Evolutionary conservation across 345 rosid species (phyloP), one percentile per base, ranked within the genome.

Genomic region (Balakata baccata): DNA sequence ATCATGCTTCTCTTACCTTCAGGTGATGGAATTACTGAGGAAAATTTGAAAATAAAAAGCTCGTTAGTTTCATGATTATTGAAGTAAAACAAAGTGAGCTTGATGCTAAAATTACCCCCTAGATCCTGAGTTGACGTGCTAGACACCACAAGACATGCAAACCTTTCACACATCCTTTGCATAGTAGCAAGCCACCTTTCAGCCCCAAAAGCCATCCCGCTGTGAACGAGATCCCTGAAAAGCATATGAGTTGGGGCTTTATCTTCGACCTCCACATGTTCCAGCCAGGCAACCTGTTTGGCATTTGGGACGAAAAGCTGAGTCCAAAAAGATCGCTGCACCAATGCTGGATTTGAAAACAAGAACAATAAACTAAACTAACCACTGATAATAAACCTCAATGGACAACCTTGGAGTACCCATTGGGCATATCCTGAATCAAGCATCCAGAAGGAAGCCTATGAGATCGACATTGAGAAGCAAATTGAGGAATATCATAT

Each of bases 1-100:
- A 95, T 95, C 97, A 92, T 86, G 86, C 97, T 89, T 80, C 88
- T 82, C 84, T 92, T 95, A 63, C 98, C 99, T 37, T 92, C 99
- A 0, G 88, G 85, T 0, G 91, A 87, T 37, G 98, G 94, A 80
- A 89, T 85, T 68, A 87, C 98, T 94, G 87, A 43, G 80, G 73
- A 63, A 68, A 16, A 16, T 62, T 14, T 29, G 7, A 39, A 14
- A 18, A 5, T 10, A 38, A 20, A 20, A 10, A 49, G 2, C 3
- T 38, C 45, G 58, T 62, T 69, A 56, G 23, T 20, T 41, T 38
- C 66, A 17, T 3, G 8, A 58, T 22, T 37, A 4, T 16, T 34
- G 13, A 77, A 68, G 25, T 53, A 61, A 18, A 77, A 37, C 3
- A 62, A 18, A 7, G 29, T 13, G 5, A 39, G 25, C 6, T 23